phyloP scores from a whole-genome alignment of 257 asterid species.

The Salvia hispanica region DNA sequence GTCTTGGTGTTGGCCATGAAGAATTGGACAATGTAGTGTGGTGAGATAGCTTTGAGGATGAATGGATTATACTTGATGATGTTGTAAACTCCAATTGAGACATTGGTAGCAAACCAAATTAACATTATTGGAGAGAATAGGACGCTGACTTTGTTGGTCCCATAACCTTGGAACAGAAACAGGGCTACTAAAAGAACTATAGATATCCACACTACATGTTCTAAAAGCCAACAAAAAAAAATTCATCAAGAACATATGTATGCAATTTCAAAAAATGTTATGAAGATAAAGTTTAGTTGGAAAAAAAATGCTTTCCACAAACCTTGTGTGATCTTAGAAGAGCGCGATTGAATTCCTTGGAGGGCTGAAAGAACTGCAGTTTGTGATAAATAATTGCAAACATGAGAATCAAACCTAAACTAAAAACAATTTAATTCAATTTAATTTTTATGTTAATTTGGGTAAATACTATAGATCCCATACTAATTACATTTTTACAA shows the following conservation, averaged over 20 bases:
- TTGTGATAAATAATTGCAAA: too few species aligned
- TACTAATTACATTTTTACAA: too few species aligned
- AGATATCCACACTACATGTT: constrained; percentile 63
- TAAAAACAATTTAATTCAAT: too few species aligned
- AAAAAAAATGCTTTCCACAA: too few species aligned
- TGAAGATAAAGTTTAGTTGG: too few species aligned
- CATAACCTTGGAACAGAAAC: constrained; percentile 61
- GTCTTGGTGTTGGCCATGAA: too few species aligned
- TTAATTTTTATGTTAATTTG: too few species aligned
- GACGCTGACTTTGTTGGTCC: constrained; percentile 66
- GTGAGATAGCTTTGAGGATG: constrained; percentile 59
- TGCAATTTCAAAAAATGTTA: too few species aligned
- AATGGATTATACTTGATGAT: constrained; percentile 50
- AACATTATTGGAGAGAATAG: constrained; percentile 67
- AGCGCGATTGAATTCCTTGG: constrained; percentile 70
- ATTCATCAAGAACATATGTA: neutral
- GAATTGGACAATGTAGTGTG: constrained; percentile 55
- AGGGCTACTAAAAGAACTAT: constrained; percentile 51
- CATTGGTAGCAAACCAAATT: constrained; percentile 62
- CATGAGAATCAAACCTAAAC: too few species aligned
- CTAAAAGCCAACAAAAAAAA: constrained; percentile 24
- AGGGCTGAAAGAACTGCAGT: constrained; percentile 72
- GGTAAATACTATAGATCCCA: too few species aligned
- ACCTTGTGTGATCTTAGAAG: constrained; percentile 72
- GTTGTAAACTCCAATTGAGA: constrained; percentile 59